Evolutionary conservation across 1,284 basidiomycete genomes (phyloP).

Genomic region (Termitomyces sp.): DNA sequence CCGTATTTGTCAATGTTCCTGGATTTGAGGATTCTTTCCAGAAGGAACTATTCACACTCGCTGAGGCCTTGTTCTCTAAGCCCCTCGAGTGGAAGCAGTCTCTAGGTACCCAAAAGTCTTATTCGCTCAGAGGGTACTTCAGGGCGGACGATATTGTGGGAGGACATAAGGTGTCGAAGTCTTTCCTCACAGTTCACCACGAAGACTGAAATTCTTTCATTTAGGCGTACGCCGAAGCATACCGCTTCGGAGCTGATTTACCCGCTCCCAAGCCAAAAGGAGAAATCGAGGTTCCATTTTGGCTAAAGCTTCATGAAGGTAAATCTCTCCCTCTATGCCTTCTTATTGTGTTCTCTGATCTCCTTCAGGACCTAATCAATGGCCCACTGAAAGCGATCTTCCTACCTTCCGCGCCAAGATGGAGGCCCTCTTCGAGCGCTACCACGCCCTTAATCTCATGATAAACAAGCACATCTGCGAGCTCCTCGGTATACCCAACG

Average conservation of each 20-base stretch:
- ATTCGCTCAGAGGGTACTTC: slow-evolving; percentile 23
- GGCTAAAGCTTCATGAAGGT: slow-evolving; percentile 21
- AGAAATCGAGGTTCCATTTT: slow-evolving; percentile 18
- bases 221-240: slow-evolving; percentile 20
- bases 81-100: slow-evolving; percentile 19
- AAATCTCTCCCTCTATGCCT: neutral
- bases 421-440: slow-evolving; percentile 24
- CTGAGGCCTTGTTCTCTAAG: slow-evolving; percentile 16
- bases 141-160: slow-evolving; percentile 21
- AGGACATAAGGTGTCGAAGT: slow-evolving; percentile 17
- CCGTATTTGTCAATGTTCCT: slow-evolving; percentile 22
- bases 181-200: no score
- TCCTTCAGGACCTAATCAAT: slow-evolving; percentile 25
- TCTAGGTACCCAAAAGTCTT: slow-evolving; percentile 20
- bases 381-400: slow-evolving; percentile 22
- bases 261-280: slow-evolving; percentile 11
- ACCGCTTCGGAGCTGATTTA: slow-evolving; percentile 19
- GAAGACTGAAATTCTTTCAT: neutral
- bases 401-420: slow-evolving; percentile 23
- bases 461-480: slow-evolving; percentile 25
- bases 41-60: slow-evolving; percentile 19
- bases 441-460: slow-evolving; percentile 21
- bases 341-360: neutral
- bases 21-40: slow-evolving; percentile 25
- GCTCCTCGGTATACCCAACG: slow-evolving; percentile 19